A percentile compares a stretch with the other conserved stretches of the same genome.
Conservation (phyloP, 495 filamentous ascomycete species). For the Entonaema liquescens region DNA sequence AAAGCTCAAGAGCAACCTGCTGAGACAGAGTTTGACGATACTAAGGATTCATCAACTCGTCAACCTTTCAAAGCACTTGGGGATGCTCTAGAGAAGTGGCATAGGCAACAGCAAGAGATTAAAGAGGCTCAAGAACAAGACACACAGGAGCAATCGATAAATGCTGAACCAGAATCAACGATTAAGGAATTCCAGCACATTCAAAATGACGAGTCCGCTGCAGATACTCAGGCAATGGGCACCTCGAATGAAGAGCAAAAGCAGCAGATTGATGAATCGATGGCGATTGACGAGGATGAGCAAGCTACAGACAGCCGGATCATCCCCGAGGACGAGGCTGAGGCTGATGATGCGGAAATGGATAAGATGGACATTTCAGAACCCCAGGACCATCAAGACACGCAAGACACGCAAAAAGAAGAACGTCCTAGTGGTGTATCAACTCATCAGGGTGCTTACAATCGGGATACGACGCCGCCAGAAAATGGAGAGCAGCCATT, state of each 20-base stretch:
- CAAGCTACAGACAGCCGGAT: constrained; percentile 45
- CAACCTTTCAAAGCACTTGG: constrained; percentile 91
- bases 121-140: constrained; percentile 70
- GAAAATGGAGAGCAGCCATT: constrained; percentile 19
- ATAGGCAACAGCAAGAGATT: constrained; percentile 83
- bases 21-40: constrained; percentile 55
- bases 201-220: constrained; percentile 76
- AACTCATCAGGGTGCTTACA: constrained; percentile 58
- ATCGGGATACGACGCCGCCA: constrained; percentile 40
- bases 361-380: constrained; percentile 52
- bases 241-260: constrained; percentile 88
- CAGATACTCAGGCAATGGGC: constrained; percentile 90
- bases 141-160: constrained; percentile 58
- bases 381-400: constrained; percentile 45
- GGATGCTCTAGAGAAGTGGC: constrained; percentile 92
- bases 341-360: constrained; percentile 58
- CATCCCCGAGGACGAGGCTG: constrained; percentile 60
- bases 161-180: constrained; percentile 63
- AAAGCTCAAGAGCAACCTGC: constrained; percentile 63
- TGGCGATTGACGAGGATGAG: constrained; percentile 80
- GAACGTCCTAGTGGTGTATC: constrained; percentile 54
- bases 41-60: constrained; percentile 53
- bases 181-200: constrained; percentile 88
- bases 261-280: constrained; percentile 79
- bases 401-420: constrained; percentile 54